phyloP scores from a whole-genome alignment of 495 filamentous ascomycete species.

The Hypoxylon fuscum region DNA sequence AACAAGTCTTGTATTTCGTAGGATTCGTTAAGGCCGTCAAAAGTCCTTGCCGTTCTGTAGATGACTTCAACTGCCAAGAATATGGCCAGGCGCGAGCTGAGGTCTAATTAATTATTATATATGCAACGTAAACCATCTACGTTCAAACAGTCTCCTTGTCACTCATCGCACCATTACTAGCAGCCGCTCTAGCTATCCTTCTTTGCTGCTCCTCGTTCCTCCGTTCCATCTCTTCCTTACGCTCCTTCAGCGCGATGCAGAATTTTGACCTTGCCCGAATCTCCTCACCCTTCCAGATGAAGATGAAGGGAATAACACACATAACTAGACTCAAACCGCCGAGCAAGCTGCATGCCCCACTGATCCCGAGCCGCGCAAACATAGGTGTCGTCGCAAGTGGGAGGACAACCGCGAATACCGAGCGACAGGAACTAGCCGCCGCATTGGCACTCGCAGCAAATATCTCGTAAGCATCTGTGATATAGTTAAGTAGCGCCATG shows the following conservation, averaged over 20 bases:
- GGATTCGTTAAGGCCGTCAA: too few relatives aligned
- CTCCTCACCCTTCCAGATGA: slow-evolving; percentile 52
- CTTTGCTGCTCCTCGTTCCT: slow-evolving; percentile 43
- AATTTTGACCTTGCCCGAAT: slow-evolving; percentile 49
- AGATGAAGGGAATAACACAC: slow-evolving; percentile 51
- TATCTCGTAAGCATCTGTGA: slow-evolving; percentile 79
- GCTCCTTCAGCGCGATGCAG: slow-evolving; percentile 48
- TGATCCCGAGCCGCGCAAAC: slow-evolving; percentile 50
- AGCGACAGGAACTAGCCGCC: slow-evolving; percentile 67
- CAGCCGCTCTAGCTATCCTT: slow-evolving; percentile 5
- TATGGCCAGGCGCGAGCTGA: too few relatives aligned
- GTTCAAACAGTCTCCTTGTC: slow-evolving; percentile 26
- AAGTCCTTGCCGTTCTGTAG: too few relatives aligned
- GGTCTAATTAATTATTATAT: not conserved
- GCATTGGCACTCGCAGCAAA: slow-evolving; percentile 78
- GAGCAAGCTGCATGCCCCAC: slow-evolving; percentile 49
- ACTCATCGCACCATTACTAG: not conserved
- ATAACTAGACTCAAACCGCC: slow-evolving; percentile 51
- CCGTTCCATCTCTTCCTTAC: slow-evolving; percentile 49
- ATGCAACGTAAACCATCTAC: not conserved
- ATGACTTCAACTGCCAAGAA: too few relatives aligned
- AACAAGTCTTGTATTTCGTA: too few relatives aligned
- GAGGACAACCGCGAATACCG: slow-evolving; percentile 68
- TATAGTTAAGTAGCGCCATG: slow-evolving; percentile 72
- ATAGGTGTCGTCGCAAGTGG: slow-evolving; percentile 57